These are phyloP conservation scores for Mycena crocata DNA, from an alignment of 768 basidiomycete genomes.

Conservation along the genomic window DNA sequence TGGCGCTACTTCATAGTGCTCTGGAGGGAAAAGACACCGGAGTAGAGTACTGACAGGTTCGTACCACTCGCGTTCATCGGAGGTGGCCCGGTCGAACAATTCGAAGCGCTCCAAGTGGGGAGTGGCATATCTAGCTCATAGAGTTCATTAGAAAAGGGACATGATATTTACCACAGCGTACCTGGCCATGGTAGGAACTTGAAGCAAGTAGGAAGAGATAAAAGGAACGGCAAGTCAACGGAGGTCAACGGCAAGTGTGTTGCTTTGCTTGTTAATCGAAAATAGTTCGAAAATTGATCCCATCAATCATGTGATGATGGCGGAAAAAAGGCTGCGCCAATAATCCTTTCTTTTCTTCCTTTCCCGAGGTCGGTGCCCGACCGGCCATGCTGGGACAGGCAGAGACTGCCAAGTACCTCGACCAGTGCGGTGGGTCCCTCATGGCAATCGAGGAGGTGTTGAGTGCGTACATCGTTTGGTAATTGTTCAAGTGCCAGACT, in stretches of 20 bases:
- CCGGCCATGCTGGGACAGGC: conserved; percentile 25
- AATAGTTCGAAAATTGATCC: too few relatives aligned
- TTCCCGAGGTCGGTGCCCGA: too few relatives aligned
- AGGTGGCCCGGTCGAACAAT: conserved; percentile 34
- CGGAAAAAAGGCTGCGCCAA: too few relatives aligned
- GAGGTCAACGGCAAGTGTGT: too few relatives aligned
- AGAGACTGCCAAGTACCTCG: conserved; percentile 19
- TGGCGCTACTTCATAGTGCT: conserved; percentile 33
- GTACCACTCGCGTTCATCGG: conserved; percentile 34
- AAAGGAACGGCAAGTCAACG: too few relatives aligned
- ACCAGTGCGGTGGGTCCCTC: conserved; percentile 20
- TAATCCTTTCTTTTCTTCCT: too few relatives aligned
- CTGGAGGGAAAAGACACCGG: conserved; percentile 31
- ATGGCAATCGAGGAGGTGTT: conserved; percentile 30
- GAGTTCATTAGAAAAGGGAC: too few relatives aligned
- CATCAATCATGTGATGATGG: too few relatives aligned
- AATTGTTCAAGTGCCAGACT: background rate
- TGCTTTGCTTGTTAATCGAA: too few relatives aligned
- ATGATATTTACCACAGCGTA: too few relatives aligned
- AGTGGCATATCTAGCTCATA: background rate
- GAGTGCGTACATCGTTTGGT: conserved; percentile 31
- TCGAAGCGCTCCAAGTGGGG: conserved; percentile 24
- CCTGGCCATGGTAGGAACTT: too few relatives aligned
- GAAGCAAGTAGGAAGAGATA: too few relatives aligned
- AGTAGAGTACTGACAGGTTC: conserved; percentile 35